phyloP scores from a whole-genome alignment of 768 basidiomycete species.

The Suillus spraguei region DNA sequence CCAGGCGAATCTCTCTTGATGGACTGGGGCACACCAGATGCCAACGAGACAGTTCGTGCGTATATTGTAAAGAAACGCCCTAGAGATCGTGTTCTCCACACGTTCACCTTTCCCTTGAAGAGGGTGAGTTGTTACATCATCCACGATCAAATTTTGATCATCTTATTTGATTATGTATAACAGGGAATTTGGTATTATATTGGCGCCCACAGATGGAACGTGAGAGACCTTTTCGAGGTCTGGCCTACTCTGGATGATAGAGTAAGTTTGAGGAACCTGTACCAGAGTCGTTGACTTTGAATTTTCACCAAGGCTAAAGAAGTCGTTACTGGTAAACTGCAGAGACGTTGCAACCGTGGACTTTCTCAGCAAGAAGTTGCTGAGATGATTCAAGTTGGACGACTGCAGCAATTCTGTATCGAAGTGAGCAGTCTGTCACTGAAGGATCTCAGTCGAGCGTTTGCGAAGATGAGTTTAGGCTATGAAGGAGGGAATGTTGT shows the following conservation, averaged over 20 bases:
- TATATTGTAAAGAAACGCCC: slow-evolving; percentile 36
- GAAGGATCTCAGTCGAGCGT: slow-evolving; percentile 22
- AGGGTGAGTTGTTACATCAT: slow-evolving; percentile 36
- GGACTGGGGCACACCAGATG: slow-evolving; percentile 49
- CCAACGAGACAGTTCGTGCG: slow-evolving; percentile 34
- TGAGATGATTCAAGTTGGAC: slow-evolving; percentile 40
- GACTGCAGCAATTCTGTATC: slow-evolving; percentile 48
- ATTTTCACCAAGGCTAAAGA: slow-evolving; percentile 31
- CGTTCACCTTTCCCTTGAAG: slow-evolving; percentile 50
- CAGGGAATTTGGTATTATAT: slow-evolving; percentile 55
- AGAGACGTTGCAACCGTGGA: slow-evolving; percentile 36
- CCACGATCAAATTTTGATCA: slow-evolving; percentile 14
- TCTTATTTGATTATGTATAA: slow-evolving; percentile 5
- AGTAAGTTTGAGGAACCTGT: slow-evolving; percentile 28
- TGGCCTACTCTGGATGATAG: slow-evolving; percentile 43
- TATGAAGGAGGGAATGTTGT: neutral
- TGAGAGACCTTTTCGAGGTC: slow-evolving; percentile 31
- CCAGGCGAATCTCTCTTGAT: slow-evolving; percentile 46
- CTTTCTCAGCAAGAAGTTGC: slow-evolving; percentile 37
- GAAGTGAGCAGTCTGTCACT: slow-evolving; percentile 34
- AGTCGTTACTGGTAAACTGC: slow-evolving; percentile 37
- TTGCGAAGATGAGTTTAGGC: slow-evolving; percentile 19
- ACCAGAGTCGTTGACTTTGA: slow-evolving; percentile 13
- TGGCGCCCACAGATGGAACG: slow-evolving; percentile 49
- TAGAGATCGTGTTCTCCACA: slow-evolving; percentile 42